Conservation (phyloP, 139 green algal species). For the Gonium pectorale region DNA sequence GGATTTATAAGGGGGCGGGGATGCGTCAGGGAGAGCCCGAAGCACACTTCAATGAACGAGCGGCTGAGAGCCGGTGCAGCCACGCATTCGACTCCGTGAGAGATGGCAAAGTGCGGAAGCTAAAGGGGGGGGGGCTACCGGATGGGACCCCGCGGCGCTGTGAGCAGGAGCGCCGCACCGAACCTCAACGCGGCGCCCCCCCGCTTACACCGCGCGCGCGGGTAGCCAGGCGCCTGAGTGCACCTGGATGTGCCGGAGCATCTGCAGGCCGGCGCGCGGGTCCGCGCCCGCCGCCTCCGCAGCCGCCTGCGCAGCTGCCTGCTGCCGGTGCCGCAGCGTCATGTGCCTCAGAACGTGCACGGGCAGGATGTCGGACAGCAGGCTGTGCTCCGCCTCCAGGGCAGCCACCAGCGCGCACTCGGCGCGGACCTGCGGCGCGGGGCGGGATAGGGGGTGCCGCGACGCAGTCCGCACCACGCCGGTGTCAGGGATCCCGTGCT, state of each 20-base stretch:
- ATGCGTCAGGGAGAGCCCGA: too few species aligned
- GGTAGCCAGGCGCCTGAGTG: not conserved
- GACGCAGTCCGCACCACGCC: too few species aligned
- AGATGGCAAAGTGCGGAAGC: not conserved
- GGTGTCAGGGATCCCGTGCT: too few species aligned
- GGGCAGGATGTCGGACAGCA: constrained; percentile 48
- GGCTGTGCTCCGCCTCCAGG: constrained; percentile 46
- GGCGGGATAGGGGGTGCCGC: not conserved
- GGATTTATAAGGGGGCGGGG: not conserved
- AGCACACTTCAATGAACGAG: too few species aligned
- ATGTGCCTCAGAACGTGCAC: constrained; percentile 26
- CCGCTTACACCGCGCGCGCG: not conserved
- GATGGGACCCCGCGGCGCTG: not conserved
- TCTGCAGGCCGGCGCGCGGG: constrained; percentile 1
- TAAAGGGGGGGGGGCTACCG: too few species aligned
- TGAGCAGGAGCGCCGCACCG: not conserved
- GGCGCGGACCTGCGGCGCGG: constrained; percentile 5
- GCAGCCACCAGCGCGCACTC: constrained; percentile 19
- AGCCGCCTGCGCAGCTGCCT: constrained; percentile 12
- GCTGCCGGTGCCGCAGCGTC: constrained; percentile 2
- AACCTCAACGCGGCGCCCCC: not conserved
- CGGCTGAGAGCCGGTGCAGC: not conserved
- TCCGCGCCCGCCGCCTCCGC: too few species aligned
- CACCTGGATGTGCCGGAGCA: constrained; percentile 22
- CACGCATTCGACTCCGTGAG: not conserved